Evolutionary conservation across 805 yeast species (phyloP), one percentile per base, ranked within the genome.

Genomic region (Candida broadrunensis): DNA sequence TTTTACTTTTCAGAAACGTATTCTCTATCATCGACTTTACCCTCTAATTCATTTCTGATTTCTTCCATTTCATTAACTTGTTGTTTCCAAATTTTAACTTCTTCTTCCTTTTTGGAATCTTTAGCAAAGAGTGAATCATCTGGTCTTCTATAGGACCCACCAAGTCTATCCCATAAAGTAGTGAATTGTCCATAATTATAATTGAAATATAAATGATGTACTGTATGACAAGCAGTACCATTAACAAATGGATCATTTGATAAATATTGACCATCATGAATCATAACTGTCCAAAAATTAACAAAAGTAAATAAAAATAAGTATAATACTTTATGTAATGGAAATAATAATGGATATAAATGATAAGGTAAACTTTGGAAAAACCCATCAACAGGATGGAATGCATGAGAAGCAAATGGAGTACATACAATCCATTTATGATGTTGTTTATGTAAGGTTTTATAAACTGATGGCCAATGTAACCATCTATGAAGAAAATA

Each of bases 401-500:
- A 93, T 19, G 98, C 97, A 59, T 90, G 97, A 7, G 96, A 88
- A 0, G 99, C 99, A 68, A 85, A 93, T 33, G 99, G 99, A 8
- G 99, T 91, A 46, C 98, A 91, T 31, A 93, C 97, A 52, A 93
- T 81, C 99, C 99, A 93, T 70, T 93, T 93, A 77, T 93, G 99
- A 66, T 93, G 99, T 11, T 97, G 97, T 70, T 93, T 93, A 72
- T 93, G 99, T 47, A 93, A 70, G 19, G 56, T 63, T 71, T 85
- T 90, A 78, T 93, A 93, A 31, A 93, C 83, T 14, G 73, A 52
- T 17, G 97, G 97, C 88, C 93, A 88, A 63, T 93, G 99, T 56
- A 93, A 75, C 78, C 87, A 78, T 60, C 98, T 81, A 70, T 93
- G 99, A 52, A 89, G 84, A 57, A 85, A 73, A 63, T 93, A 93